Evolutionary conservation across 2,329 filamentous ascomycete genomes (phyloP).

Genomic region (Xylogone sp.): DNA sequence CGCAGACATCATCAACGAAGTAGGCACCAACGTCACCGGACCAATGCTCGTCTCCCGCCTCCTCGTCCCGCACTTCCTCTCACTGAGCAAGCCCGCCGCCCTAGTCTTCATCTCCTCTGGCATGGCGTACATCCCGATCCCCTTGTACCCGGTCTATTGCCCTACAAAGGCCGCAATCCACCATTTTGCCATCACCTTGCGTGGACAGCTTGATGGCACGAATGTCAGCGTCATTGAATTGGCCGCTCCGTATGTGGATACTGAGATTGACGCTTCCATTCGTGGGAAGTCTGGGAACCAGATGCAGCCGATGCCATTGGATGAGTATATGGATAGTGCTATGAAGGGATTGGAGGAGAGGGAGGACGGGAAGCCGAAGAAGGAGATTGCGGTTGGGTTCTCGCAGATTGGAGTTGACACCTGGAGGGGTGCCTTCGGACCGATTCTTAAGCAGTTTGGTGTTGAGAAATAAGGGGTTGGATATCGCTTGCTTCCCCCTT

Average conservation of each 20-base stretch:
- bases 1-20: conserved; percentile 7
- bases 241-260: conserved; percentile 34
- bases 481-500: no score
- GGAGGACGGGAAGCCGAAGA: conserved; percentile 13
- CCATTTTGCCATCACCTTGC: conserved; percentile 23
- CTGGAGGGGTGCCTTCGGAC: conserved; percentile 15
- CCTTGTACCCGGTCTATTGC: conserved; percentile 28
- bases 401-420: conserved; percentile 15
- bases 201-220: conserved; percentile 21
- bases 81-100: conserved; percentile 16
- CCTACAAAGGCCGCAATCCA: conserved; percentile 30
- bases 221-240: conserved; percentile 32
- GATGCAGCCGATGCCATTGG: conserved; percentile 25
- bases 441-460: conserved; percentile 11
- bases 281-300: conserved; percentile 8
- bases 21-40: conserved; percentile 24
- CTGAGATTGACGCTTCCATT: conserved; percentile 27
- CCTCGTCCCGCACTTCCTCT: conserved; percentile 24
- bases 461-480: neutral
- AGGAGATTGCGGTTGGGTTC: conserved; percentile 28
- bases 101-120: conserved; percentile 27
- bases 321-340: conserved; percentile 28
- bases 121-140: conserved; percentile 24
- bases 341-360: conserved; percentile 21
- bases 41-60: conserved; percentile 25